A percentile compares a stretch with the other conserved stretches of the same genome.
Evolutionary conservation across 2,329 filamentous ascomycete species (phyloP).

Genomic region (Paramyrothecium roridum): DNA sequence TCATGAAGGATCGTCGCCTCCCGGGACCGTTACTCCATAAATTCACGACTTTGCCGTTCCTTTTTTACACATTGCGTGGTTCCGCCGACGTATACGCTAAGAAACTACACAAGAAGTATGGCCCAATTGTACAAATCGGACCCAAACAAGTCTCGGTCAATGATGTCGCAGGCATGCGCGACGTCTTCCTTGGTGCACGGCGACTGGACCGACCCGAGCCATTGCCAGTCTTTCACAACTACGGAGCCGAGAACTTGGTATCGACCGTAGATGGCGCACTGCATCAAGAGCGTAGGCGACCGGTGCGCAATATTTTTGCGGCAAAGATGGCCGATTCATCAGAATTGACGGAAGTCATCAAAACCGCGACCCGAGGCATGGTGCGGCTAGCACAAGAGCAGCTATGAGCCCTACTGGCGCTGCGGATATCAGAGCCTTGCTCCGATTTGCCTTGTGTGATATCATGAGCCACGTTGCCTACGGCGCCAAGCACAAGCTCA

Average conservation of each 20-base stretch:
- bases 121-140: slow-evolving; percentile 4
- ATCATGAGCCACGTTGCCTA: slow-evolving; percentile 7
- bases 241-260: slow-evolving; percentile 5
- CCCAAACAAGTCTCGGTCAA: slow-evolving; percentile 3
- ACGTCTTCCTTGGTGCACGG: not conserved
- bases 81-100: not conserved
- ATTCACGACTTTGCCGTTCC: slow-evolving; percentile 34
- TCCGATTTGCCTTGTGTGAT: slow-evolving; percentile 1
- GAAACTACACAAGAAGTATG: slow-evolving; percentile 2
- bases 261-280: slow-evolving; percentile 5
- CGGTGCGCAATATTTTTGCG: not conserved
- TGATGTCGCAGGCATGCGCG: not conserved
- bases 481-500: not conserved
- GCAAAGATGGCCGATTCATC: not conserved
- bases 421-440: not conserved
- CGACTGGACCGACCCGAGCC: slow-evolving; percentile 2
- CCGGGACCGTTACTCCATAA: slow-evolving; percentile 11
- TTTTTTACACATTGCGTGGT: slow-evolving; percentile 11
- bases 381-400: not conserved
- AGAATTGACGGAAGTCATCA: not conserved
- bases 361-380: not conserved
- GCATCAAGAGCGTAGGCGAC: slow-evolving; percentile 2
- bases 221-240: slow-evolving; percentile 6
- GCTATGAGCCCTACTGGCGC: not conserved
- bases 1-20: too few species aligned